Percentiles rank a stretch among this genome's conserved stretches.
phyloP scores from a whole-genome alignment of 345 rosid genomes.

The Eucalyptus decipiens region DNA sequence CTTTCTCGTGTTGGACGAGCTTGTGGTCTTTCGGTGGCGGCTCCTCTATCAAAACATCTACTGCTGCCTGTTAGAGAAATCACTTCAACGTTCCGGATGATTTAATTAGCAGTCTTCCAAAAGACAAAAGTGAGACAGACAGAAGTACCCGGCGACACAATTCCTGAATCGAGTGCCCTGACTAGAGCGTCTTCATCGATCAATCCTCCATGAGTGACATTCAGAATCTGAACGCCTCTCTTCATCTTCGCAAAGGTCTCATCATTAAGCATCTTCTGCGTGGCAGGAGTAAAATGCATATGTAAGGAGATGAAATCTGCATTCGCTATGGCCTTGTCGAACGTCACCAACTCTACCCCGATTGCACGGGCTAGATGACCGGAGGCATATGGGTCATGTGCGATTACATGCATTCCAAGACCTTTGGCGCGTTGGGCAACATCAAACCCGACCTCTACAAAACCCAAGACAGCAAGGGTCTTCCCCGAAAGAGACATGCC shows the following conservation, averaged over 20 bases:
- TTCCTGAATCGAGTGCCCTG: conserved; percentile 70
- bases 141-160: conserved; percentile 57
- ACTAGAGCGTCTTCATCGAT: conserved; percentile 87
- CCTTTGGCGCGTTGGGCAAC: conserved; percentile 89
- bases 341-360: conserved; percentile 71
- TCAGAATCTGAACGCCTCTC: conserved; percentile 71
- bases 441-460: conserved; percentile 85
- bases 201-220: conserved; percentile 89
- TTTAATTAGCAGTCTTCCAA: neutral
- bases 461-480: conserved; percentile 72
- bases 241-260: conserved; percentile 85
- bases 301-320: conserved; percentile 85
- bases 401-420: conserved; percentile 87
- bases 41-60: conserved; percentile 73
- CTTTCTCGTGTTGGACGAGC: conserved; percentile 66
- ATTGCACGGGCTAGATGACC: conserved; percentile 84
- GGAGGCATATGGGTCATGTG: conserved; percentile 81
- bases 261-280: conserved; percentile 61
- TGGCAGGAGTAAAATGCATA: conserved; percentile 78
- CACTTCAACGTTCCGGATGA: neutral
- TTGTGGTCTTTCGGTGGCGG: conserved; percentile 63
- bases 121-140: neutral
- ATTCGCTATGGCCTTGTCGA: conserved; percentile 61
- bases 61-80: conserved; percentile 38
- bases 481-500: conserved; percentile 88